Percentiles rank a stretch among this genome's conserved stretches.
Evolutionary conservation across 2,329 filamentous ascomycete genomes (phyloP).

Genomic region (Neonectria punicea): DNA sequence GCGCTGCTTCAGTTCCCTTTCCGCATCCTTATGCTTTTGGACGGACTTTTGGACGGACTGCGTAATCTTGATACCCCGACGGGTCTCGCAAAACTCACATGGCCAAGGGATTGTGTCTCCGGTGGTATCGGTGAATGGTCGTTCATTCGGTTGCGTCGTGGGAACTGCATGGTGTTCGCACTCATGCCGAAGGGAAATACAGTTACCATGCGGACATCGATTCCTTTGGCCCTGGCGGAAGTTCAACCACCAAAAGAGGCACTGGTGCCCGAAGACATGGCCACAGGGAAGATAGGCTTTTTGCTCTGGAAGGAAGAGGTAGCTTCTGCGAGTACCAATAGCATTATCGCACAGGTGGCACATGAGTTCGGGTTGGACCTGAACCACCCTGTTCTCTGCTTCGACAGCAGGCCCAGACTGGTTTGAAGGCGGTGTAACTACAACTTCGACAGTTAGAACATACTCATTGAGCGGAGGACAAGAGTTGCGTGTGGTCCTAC

Average conservation of each 20-base stretch:
- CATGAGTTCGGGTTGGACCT: neutral
- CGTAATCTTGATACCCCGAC: neutral
- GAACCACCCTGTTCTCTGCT: neutral
- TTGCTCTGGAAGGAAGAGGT: slow-evolving; percentile 21
- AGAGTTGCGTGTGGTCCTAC: neutral
- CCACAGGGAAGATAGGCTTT: slow-evolving; percentile 41
- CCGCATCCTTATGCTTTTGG: neutral
- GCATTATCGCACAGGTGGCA: neutral
- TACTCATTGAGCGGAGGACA: neutral
- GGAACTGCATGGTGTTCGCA: slow-evolving; percentile 26
- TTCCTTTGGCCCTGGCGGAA: neutral
- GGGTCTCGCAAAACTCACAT: slow-evolving; percentile 34
- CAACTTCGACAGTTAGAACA: neutral
- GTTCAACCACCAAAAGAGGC: slow-evolving; percentile 28
- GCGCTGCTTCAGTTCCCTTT: too few species aligned
- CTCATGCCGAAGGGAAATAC: slow-evolving; percentile 30
- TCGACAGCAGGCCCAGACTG: neutral
- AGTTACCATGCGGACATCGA: slow-evolving; percentile 1
- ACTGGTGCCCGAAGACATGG: slow-evolving; percentile 39
- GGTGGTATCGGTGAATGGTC: neutral
- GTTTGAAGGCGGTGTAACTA: neutral
- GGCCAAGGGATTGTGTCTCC: slow-evolving; percentile 22
- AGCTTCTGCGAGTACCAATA: neutral
- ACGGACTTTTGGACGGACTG: neutral
- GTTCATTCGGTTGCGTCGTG: neutral